Evolutionary conservation across 2,329 filamentous ascomycete species (phyloP), one percentile per base, ranked within the genome.

Genomic region (Calonectria naviculata): DNA sequence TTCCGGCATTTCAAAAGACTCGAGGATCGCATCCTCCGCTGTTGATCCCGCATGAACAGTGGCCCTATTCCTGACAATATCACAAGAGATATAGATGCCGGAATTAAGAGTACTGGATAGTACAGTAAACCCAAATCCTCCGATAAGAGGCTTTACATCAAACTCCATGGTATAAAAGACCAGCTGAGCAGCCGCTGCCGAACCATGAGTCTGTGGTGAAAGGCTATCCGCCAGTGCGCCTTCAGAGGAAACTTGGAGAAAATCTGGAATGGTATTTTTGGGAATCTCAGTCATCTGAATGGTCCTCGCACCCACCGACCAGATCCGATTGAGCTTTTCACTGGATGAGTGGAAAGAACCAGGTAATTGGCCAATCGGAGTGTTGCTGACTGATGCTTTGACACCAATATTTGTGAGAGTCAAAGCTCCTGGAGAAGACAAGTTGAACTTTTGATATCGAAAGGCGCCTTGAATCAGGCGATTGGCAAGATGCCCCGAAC

Each of bases 81-180:
- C 29, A 28, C 58, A 63, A 13, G 67, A 69, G 24, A 82, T 74
- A 65, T 81, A 80, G 26, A 82, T 73, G 21, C 79, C 80, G 17
- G 31, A 72, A 1, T 79, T 80, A 13, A 83, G 63, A 0, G 81
- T 81, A 68, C 81, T 78, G 17, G 74, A 71, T 1, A 83, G 71
- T 1, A 82, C 78, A 0, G 74, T 75, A 46, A 82, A 80, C 1
- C 76, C 78, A 42, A 83, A 82, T 0, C 78, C 80, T 1, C 76
- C 75, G 7, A 54, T 58, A 1, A 78, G 54, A 13, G 81, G 76
- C 72, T 82, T 80, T 3, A 79, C 80, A 9, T 74, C 68, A 34
- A 81, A 77, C 0, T 71, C 60, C 52, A 81, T 12, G n/a, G 71
- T 67, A 47, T 80, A 81, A 17, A 46, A 65, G 24, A 72, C 64